phyloP scores from a whole-genome alignment of 495 filamentous ascomycete genomes.

The Corynascus novoguineensis region DNA sequence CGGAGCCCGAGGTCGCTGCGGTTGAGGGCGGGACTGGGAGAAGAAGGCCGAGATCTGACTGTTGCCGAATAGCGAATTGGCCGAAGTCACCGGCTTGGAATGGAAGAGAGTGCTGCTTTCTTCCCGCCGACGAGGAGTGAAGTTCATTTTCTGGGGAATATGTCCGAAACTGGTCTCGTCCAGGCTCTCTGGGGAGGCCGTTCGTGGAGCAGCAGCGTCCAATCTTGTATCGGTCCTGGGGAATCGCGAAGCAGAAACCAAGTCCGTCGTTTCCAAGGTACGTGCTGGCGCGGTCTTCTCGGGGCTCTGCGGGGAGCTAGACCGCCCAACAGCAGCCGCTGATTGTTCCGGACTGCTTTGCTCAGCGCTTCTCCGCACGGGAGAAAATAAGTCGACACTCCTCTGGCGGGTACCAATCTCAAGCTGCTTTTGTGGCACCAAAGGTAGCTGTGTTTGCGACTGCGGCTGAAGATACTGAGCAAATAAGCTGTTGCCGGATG shows the following conservation, averaged over 20 bases:
- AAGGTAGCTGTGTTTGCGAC: conserved; percentile 14
- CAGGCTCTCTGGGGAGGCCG: not conserved
- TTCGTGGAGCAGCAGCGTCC: not conserved
- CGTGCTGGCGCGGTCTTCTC: not conserved
- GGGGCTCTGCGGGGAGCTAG: not conserved
- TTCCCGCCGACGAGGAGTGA: conserved; percentile 42
- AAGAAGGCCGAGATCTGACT: conserved; percentile 15
- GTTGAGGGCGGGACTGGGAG: not conserved
- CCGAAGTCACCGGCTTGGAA: conserved; percentile 6
- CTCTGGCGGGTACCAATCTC: conserved; percentile 20
- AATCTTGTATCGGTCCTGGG: conserved; percentile 12
- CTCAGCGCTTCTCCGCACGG: conserved; percentile 13
- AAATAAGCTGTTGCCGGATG: conserved; percentile 11
- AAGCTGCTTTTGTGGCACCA: conserved; percentile 29
- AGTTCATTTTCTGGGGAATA: conserved; percentile 46
- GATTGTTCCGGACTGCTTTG: not conserved
- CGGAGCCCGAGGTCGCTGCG: not conserved
- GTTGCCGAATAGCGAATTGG: conserved; percentile 18
- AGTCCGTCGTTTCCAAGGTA: conserved; percentile 41
- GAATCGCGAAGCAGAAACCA: conserved; percentile 40
- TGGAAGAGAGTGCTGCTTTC: conserved; percentile 32
- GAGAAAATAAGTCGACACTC: conserved; percentile 24
- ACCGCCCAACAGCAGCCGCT: not conserved
- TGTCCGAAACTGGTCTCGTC: not conserved
- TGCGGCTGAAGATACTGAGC: conserved; percentile 6